These are phyloP conservation scores for Primulina tabacum DNA, from an alignment of 257 asterid genomes.

Conservation along the genomic window DNA sequence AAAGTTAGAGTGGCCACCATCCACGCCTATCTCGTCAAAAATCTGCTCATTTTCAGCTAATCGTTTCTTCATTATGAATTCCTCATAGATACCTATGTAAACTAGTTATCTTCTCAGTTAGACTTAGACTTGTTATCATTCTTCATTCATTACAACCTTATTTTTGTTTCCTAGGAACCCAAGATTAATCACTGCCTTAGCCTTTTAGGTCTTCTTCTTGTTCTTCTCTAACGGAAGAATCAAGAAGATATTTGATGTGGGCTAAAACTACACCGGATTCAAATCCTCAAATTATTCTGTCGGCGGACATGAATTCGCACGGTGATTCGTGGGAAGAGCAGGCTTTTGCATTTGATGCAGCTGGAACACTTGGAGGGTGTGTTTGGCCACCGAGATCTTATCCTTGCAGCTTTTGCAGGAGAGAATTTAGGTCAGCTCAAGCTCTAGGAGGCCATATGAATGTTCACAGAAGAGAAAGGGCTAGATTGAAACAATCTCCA, in stretches of 20 bases:
- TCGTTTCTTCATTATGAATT: constrained; percentile 27
- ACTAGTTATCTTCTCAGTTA: constrained; percentile 26
- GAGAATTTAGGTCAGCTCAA: constrained; percentile 94
- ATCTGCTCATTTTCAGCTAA: constrained; percentile 32
- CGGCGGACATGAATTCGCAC: constrained; percentile 21
- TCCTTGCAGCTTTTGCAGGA: constrained; percentile 76
- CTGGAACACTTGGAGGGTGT: constrained; percentile 70
- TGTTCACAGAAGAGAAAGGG: constrained; percentile 90
- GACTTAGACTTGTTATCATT: constrained; percentile 32
- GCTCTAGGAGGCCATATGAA: constrained; percentile 98
- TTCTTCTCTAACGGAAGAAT: constrained; percentile 52
- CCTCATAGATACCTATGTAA: constrained; percentile 28
- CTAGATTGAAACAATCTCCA: constrained; percentile 69
- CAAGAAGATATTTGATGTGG: constrained; percentile 69
- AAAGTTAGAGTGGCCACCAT: constrained; percentile 52
- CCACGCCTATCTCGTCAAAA: constrained; percentile 37
- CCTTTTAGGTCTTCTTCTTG: constrained; percentile 8
- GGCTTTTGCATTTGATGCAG: constrained; percentile 91
- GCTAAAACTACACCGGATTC: constrained; percentile 50
- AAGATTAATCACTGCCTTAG: not conserved
- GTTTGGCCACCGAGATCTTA: constrained; percentile 98
- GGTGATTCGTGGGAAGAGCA: constrained; percentile 94
- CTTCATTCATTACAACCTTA: constrained; percentile 15
- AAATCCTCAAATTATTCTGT: constrained; percentile 17
- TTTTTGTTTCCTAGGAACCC: constrained; percentile 4